Evolutionary conservation across 2,329 filamentous ascomycete species (phyloP), one percentile per base, ranked within the genome.

Genomic region (Fusarium protoensiforme): DNA sequence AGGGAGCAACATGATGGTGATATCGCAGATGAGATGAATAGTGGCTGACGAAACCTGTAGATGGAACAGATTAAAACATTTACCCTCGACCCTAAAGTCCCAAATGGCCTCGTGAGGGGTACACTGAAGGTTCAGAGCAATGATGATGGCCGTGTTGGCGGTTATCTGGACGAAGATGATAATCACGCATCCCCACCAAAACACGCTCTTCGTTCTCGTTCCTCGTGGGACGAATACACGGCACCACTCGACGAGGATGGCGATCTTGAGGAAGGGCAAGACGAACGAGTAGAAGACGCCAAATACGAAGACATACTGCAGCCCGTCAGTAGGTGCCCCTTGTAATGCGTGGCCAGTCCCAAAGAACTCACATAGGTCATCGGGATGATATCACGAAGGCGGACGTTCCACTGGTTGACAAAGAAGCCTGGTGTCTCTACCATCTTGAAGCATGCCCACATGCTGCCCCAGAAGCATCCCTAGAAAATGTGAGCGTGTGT

Each of bases 201-300:
- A 83, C 7, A 65, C 22, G 35, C 67, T 80, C 9, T 73, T 75
- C 16, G 38, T 62, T 8, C 61, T 43, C 2, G 59, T 68, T 22
- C 74, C 74, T 35, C 48, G 61, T 1, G 79, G 75, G 7, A 80
- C 79, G 51, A 85, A 82, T 7, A 84, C 69, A 8, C 80, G 77
- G n/a, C 76, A 78, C 84, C 85, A 87, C 63, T 86, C 83, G 10
- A 84, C 53, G 14, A 86, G 77, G 54, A 86, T 85, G 14, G 82
- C 81, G 3, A 77, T 78, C 64, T 85, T 86, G 60, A 85, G 68
- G 7, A 84, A 75, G 0, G 82, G 80, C 2, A 85, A 78, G 20
- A 80, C 78, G 36, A 80, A 77, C 0, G 78, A 81, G 68, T 85
- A 85, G 65, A 74, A 80, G 69, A 75, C 72, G 57, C 82, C 81